A percentile compares a stretch with the other conserved stretches of the same genome.
These are phyloP conservation scores for Chalciporus chontae DNA, from an alignment of 768 basidiomycete species.

Conservation along the genomic window DNA sequence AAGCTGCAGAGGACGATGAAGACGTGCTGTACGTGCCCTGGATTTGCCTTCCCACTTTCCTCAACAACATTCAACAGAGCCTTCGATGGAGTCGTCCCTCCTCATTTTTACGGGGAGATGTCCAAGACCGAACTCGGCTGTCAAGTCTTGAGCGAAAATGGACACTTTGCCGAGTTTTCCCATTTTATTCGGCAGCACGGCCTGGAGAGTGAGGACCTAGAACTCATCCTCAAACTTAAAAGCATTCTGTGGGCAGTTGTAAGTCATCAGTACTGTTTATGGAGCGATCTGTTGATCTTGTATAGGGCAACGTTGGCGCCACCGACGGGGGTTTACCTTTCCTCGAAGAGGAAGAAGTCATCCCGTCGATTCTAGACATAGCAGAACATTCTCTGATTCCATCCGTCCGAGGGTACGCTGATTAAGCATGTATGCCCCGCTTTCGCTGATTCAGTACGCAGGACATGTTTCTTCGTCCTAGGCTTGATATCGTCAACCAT, in stretches of 20 bases:
- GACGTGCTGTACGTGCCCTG: constrained; percentile 47
- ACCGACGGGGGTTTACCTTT: constrained; percentile 90
- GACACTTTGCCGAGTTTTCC: constrained; percentile 88
- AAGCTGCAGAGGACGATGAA: constrained; percentile 59
- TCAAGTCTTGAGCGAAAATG: constrained; percentile 84
- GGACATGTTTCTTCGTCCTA: constrained; percentile 94
- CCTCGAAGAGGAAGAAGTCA: constrained; percentile 92
- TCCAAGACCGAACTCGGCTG: constrained; percentile 95
- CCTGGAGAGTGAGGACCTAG: constrained; percentile 77
- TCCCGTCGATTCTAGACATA: constrained; percentile 86
- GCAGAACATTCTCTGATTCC: constrained; percentile 86
- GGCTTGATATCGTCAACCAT: constrained; percentile 89
- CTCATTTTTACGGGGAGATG: constrained; percentile 98
- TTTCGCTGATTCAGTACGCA: constrained; percentile 31
- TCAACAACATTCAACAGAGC: constrained; percentile 37
- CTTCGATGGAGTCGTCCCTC: constrained; percentile 85
- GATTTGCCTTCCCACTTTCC: neutral
- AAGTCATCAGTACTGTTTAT: constrained; percentile 30
- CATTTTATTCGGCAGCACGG: constrained; percentile 87
- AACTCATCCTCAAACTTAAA: constrained; percentile 85
- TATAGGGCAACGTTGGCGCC: constrained; percentile 90
- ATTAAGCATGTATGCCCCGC: neutral
- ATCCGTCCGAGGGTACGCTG: constrained; percentile 86
- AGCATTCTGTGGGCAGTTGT: constrained; percentile 97
- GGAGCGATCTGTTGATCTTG: neutral